Evolutionary conservation across 2,329 filamentous ascomycete species (phyloP), one percentile per base, ranked within the genome.

Genomic region (Neurospora sp.): DNA sequence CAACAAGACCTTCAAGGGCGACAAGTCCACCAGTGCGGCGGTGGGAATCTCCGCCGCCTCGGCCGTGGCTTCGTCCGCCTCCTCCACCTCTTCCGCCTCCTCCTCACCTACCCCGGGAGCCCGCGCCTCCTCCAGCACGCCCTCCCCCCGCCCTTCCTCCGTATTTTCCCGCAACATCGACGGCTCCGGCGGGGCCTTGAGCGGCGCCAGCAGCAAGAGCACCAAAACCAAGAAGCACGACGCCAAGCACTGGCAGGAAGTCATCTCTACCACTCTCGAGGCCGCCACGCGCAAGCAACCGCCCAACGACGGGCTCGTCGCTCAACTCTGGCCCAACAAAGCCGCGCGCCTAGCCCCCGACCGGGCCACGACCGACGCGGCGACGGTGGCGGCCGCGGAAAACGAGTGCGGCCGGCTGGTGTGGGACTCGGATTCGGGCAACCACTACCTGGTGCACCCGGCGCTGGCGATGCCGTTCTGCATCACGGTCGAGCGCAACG

Each of bases 381-480:
- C 85, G 0, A 85, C 89, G 10, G 83, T 89, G 4, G 83, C 84
- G 70, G 86, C 89, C 40, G 90, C 90, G 0, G 88, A 91, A 77
- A 84, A 86, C 39, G 90, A 93, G 79, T 89, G 87, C 74, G 91
- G 88, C 33, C 85, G 89, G 2, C 85, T 94, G 2, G 87, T 91
- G n/a, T 93, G 89, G 86, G 88, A 90, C 75, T 85, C 86, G 38
- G 88, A 90, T 75, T 84, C 82, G 70, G 78, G 80, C 6, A 85
- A 81, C 74, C 85, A 89, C 77, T 90, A 87, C 77, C 81, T 90
- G n/a, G 87, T 86, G 37, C 88, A 90, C 76, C 87, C 87, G 2
- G 85, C 87, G 0, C 82, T 90, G 19, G 85, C 86, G n/a, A 85
- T 86, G 57, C 88, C 88, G 0, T 90, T 90, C 76, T 85, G 86